Conservation (phyloP, 1,139 yeast genomes). For the Hansenula anomala region DNA sequence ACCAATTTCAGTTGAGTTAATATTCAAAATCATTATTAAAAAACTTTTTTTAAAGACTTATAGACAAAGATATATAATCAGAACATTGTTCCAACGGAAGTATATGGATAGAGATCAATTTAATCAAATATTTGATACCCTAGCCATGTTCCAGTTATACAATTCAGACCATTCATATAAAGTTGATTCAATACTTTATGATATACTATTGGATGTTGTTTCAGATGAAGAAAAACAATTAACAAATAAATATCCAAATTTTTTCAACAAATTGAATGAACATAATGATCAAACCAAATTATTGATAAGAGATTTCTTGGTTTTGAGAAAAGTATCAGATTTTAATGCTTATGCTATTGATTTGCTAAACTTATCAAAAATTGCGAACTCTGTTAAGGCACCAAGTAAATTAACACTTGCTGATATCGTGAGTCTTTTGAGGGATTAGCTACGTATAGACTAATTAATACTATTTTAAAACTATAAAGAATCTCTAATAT, state of each 20-base stretch:
- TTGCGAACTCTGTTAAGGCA: neutral
- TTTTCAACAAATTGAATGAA: constrained; percentile 13
- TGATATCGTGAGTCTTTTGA: neutral
- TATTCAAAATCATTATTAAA: constrained; percentile 11
- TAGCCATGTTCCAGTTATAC: constrained; percentile 7
- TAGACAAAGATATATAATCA: constrained; percentile 12
- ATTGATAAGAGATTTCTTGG: constrained; percentile 11
- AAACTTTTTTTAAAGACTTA: constrained; percentile 15
- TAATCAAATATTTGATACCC: constrained; percentile 11
- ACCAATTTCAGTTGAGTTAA: constrained; percentile 6
- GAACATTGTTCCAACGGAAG: neutral
- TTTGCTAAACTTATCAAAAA: neutral
- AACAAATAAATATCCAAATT: constrained; percentile 14
- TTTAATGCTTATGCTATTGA: neutral
- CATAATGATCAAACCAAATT: constrained; percentile 5
- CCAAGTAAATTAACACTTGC: neutral
- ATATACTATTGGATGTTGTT: neutral
- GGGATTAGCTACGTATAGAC: neutral
- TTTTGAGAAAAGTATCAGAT: constrained; percentile 1
- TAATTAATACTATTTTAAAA: too few species aligned
- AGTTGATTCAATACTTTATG: constrained; percentile 1
- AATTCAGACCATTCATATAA: constrained; percentile 1
- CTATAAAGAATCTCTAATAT: neutral
- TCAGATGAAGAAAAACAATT: constrained; percentile 11
- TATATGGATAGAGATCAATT: constrained; percentile 3